Percentiles rank a stretch among this genome's conserved stretches.
Evolutionary conservation across 2,329 filamentous ascomycete species (phyloP).

Genomic region (Penicillium sp.): DNA sequence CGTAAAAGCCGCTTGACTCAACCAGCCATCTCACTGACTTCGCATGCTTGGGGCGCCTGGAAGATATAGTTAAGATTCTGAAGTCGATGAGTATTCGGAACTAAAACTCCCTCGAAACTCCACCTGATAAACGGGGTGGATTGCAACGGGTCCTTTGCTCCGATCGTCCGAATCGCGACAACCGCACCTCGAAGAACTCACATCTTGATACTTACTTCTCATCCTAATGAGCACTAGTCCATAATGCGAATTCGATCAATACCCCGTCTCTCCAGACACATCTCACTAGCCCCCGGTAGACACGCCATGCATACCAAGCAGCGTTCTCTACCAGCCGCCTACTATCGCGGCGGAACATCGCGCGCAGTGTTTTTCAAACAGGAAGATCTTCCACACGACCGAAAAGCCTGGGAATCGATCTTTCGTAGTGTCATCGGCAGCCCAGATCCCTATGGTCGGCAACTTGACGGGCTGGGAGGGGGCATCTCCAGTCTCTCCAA

Average conservation of each 20-base stretch:
- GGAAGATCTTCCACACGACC: conserved; percentile 49
- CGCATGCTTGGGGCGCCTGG: too few relatives aligned
- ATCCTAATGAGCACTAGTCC: background rate
- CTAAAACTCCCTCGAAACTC: too few relatives aligned
- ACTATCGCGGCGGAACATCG: conserved; percentile 67
- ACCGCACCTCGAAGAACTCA: background rate
- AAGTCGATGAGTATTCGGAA: too few relatives aligned
- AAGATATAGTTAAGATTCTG: too few relatives aligned
- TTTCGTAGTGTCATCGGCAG: conserved; percentile 60
- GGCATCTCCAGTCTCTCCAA: conserved; percentile 67
- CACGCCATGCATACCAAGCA: conserved; percentile 18
- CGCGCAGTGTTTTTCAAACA: conserved; percentile 59
- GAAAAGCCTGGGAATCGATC: conserved; percentile 49
- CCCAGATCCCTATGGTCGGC: conserved; percentile 61
- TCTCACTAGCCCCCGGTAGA: background rate
- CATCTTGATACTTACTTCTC: background rate
- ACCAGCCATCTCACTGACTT: too few relatives aligned
- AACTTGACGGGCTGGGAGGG: conserved; percentile 68
- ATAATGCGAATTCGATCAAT: background rate
- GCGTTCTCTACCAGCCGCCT: conserved; percentile 49
- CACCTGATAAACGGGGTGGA: too few relatives aligned
- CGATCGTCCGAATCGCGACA: background rate
- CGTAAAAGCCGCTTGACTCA: too few relatives aligned
- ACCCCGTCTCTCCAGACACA: background rate
- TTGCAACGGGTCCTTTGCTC: background rate